A percentile compares a stretch with the other conserved stretches of the same genome.
Conservation (phyloP, 352 stramenopile species). For the Phytophthora podocarpi region DNA sequence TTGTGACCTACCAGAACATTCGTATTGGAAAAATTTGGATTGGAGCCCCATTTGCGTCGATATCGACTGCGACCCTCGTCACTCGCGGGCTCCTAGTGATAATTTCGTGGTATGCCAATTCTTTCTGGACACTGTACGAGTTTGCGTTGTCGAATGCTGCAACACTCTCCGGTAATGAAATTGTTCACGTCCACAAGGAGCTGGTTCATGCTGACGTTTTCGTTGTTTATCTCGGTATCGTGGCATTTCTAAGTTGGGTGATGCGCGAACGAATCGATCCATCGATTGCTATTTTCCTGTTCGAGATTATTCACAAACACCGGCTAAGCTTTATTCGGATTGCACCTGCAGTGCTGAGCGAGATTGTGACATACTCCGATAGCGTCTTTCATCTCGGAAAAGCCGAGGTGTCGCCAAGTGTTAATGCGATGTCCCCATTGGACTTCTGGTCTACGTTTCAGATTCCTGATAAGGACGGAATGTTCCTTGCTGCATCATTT, state of each 20-base stretch:
- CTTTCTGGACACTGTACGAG: slow-evolving; percentile 39
- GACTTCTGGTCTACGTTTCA: slow-evolving; percentile 19
- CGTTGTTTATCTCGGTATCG: slow-evolving; percentile 23
- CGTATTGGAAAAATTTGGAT: slow-evolving; percentile 37
- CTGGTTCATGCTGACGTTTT: slow-evolving; percentile 39
- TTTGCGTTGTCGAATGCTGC: slow-evolving; percentile 28
- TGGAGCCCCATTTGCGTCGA: slow-evolving; percentile 40
- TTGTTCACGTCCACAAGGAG: slow-evolving; percentile 22
- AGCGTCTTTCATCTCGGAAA: slow-evolving; percentile 6
- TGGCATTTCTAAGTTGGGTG: slow-evolving; percentile 10
- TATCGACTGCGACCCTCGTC: slow-evolving; percentile 29
- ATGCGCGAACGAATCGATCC: slow-evolving; percentile 32
- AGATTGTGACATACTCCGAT: slow-evolving; percentile 13
- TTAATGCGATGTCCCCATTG: slow-evolving; percentile 15
- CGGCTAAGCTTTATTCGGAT: background rate
- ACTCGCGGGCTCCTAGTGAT: slow-evolving; percentile 24
- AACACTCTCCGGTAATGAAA: background rate
- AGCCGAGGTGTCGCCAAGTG: background rate
- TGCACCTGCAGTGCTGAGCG: background rate
- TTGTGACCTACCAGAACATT: slow-evolving; percentile 32
- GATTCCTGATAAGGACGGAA: slow-evolving; percentile 7
- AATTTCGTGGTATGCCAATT: slow-evolving; percentile 30
- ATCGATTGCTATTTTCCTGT: slow-evolving; percentile 15
- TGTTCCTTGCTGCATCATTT: slow-evolving; percentile 9
- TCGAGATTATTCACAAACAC: slow-evolving; percentile 22